phyloP scores from a whole-genome alignment of 306 rosid species.

The Arachis hypogaea region DNA sequence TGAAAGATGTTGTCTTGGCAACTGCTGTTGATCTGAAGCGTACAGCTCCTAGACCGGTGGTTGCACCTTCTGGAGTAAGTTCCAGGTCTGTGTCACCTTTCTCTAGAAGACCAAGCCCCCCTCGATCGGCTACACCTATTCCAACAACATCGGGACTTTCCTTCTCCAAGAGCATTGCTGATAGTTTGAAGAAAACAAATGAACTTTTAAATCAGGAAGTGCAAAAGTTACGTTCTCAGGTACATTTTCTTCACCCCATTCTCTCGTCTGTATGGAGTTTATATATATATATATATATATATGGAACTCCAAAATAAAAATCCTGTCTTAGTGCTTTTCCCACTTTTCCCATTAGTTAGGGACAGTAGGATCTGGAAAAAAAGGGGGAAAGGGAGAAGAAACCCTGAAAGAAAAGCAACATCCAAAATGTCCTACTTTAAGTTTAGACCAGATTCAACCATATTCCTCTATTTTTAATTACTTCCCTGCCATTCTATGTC shows the following conservation, averaged over 20 bases:
- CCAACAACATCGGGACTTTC: conserved; percentile 96
- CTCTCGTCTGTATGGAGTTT: neutral
- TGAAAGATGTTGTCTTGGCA: conserved; percentile 85
- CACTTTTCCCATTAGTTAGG: neutral
- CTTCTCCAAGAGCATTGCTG: conserved; percentile 76
- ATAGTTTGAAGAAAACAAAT: conserved; percentile 87
- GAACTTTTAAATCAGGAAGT: conserved; percentile 88
- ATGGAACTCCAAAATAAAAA: neutral
- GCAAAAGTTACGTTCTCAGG: conserved; percentile 78
- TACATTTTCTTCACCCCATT: conserved; percentile 41
- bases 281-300: neutral
- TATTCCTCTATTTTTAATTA: neutral
- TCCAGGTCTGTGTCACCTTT: conserved; percentile 91
- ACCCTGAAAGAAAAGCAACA: neutral
- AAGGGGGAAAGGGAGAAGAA: neutral
- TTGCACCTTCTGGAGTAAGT: conserved; percentile 78
- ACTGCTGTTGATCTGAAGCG: conserved; percentile 77
- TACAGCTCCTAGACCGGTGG: conserved; percentile 72
- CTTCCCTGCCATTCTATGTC: neutral
- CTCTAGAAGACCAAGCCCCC: conserved; percentile 91
- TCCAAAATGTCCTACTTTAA: neutral
- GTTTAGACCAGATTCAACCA: neutral
- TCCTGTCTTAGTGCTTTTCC: neutral
- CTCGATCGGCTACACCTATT: conserved; percentile 95
- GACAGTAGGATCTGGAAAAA: neutral